Conservation (phyloP, 2,329 filamentous ascomycete species). For the Ophiobolus disseminans region DNA sequence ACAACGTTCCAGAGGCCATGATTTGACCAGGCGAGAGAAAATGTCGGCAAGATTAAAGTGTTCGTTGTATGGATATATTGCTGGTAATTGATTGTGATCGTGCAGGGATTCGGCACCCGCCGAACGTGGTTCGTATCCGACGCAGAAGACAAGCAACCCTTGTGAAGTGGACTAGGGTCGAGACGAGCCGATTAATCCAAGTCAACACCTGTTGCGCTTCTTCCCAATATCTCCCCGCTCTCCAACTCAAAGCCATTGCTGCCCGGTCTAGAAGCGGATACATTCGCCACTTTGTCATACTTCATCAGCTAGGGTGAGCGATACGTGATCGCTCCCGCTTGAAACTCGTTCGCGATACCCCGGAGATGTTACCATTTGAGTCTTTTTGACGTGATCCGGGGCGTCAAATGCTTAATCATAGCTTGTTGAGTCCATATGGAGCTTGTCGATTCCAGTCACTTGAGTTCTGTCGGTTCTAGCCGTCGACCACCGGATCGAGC, state of each 20-base stretch:
- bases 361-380: slow-evolving; percentile 2
- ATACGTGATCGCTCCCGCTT: neutral
- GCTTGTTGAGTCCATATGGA: too few relatives aligned
- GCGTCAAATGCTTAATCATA: slow-evolving; percentile 4
- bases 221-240: slow-evolving; percentile 13
- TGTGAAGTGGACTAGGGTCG: slow-evolving; percentile 24
- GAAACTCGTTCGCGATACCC: neutral
- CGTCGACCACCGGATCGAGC: slow-evolving; percentile 32
- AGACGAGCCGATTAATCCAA: slow-evolving; percentile 15
- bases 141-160: slow-evolving; percentile 27
- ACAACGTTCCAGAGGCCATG: slow-evolving; percentile 9
- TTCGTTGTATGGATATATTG: slow-evolving; percentile 42
- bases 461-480: slow-evolving; percentile 9
- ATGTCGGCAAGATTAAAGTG: slow-evolving; percentile 37
- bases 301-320: slow-evolving; percentile 2
- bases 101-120: slow-evolving; percentile 35
- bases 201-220: slow-evolving; percentile 18
- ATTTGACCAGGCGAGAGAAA: slow-evolving; percentile 29
- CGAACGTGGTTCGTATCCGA: slow-evolving; percentile 29
- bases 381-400: neutral
- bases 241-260: slow-evolving; percentile 2
- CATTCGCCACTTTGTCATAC: slow-evolving; percentile 10
- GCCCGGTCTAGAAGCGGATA: slow-evolving; percentile 26
- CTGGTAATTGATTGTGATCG: slow-evolving; percentile 39
- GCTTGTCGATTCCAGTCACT: too few relatives aligned